Conservation (phyloP, 2,329 filamentous ascomycete genomes). For the Thelonectria blattea region DNA sequence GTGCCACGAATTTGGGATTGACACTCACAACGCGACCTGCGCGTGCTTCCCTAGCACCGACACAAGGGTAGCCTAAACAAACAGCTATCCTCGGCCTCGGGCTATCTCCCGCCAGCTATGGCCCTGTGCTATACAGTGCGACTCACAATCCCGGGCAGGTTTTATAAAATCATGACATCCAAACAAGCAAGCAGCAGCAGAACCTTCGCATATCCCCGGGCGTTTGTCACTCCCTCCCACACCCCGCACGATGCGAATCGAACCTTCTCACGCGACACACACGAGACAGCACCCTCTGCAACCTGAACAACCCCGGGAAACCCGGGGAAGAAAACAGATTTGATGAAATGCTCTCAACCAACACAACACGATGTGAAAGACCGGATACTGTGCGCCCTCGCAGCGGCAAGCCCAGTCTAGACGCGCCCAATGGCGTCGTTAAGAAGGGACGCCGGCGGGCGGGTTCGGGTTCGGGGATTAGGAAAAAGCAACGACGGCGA, state of each 20-base stretch:
- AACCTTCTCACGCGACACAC: background rate
- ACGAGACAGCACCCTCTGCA: no score
- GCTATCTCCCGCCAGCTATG: no score
- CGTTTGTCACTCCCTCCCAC: background rate
- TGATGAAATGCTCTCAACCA: background rate
- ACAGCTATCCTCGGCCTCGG: no score
- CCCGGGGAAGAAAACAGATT: no score
- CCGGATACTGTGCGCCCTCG: background rate
- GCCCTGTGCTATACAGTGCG: no score
- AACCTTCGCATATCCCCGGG: background rate
- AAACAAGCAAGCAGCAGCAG: background rate
- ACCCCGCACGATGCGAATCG: background rate
- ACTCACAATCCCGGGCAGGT: no score
- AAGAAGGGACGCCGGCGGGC: background rate
- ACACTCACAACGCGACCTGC: no score
- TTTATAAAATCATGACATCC: background rate
- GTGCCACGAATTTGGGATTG: no score
- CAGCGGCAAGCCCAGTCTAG: background rate
- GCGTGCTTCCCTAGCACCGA: no score
- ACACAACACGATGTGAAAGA: background rate
- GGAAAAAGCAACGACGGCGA: conserved; percentile 8
- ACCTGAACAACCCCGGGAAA: no score
- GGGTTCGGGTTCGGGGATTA: conserved; percentile 7
- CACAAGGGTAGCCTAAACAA: no score
- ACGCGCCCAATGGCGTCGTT: background rate